Evolutionary conservation across 139 green algal species (phyloP).

Genomic region (Chlamydomonas sphaeroides): DNA sequence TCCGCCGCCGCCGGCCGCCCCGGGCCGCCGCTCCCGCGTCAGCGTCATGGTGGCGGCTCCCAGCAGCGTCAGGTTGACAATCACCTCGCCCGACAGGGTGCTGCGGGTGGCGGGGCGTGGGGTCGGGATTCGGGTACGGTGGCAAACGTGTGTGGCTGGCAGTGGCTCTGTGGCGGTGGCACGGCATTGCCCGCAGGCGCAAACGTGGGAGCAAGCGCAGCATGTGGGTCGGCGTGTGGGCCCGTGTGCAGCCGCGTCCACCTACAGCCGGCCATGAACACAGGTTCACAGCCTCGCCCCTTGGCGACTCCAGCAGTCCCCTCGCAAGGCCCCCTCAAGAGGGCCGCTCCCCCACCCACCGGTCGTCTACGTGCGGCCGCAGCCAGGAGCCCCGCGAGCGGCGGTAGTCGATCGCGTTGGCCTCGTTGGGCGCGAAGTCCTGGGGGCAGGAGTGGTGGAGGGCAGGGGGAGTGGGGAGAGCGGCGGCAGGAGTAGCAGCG

Average conservation of each 20-base stretch:
- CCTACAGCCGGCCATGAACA: too few species aligned
- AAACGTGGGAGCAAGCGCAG: too few species aligned
- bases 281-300: too few species aligned
- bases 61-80: slow-evolving; percentile 47
- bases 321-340: too few species aligned
- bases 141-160: too few species aligned
- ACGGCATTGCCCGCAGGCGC: neutral
- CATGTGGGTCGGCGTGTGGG: too few species aligned
- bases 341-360: neutral
- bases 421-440: slow-evolving; percentile 54
- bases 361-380: slow-evolving; percentile 56
- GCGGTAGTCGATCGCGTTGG: slow-evolving; percentile 59
- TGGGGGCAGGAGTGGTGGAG: neutral
- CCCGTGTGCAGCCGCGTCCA: too few species aligned
- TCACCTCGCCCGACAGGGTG: slow-evolving; percentile 45
- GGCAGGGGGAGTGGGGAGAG: neutral
- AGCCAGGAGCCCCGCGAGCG: slow-evolving; percentile 27
- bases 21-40: neutral
- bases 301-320: too few species aligned
- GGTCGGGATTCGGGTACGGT: neutral
- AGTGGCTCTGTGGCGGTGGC: neutral
- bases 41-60: slow-evolving; percentile 50
- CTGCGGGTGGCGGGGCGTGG: slow-evolving; percentile 8
- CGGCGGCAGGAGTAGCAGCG: too few species aligned
- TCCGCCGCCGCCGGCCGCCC: neutral